These are phyloP conservation scores for Pestalotiopsis sp. DNA, from an alignment of 2,329 filamentous ascomycete species.

Conservation along the genomic window DNA sequence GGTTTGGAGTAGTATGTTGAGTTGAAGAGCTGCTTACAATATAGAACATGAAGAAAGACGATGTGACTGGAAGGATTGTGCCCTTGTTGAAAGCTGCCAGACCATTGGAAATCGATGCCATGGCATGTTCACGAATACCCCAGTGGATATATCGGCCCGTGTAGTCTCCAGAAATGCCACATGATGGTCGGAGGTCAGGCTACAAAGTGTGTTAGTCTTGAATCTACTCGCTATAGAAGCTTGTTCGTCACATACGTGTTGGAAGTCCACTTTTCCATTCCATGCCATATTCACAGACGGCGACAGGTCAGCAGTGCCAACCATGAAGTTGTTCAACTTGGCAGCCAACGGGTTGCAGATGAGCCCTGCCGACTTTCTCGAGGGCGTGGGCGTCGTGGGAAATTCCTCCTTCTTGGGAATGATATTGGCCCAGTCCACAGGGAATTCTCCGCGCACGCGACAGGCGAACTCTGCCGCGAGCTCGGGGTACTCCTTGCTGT, in stretches of 20 bases:
- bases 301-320: slow-evolving; percentile 49
- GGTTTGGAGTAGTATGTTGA: too few relatives aligned
- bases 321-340: slow-evolving; percentile 43
- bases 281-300: slow-evolving; percentile 55
- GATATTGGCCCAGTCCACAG: slow-evolving; percentile 57
- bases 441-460: slow-evolving; percentile 51
- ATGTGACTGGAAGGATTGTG: slow-evolving; percentile 56
- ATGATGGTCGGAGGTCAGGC: slow-evolving; percentile 23
- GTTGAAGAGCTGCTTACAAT: slow-evolving; percentile 24
- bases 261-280: slow-evolving; percentile 53
- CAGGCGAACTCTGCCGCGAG: slow-evolving; percentile 44
- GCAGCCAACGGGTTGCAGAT: slow-evolving; percentile 51
- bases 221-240: too few relatives aligned
- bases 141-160: slow-evolving; percentile 42
- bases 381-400: slow-evolving; percentile 51
- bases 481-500: slow-evolving; percentile 33
- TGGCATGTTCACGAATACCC: slow-evolving; percentile 64
- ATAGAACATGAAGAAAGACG: slow-evolving; percentile 63
- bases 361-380: slow-evolving; percentile 49
- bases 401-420: slow-evolving; percentile 48
- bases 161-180: slow-evolving; percentile 22
- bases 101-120: slow-evolving; percentile 61
- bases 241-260: slow-evolving; percentile 39
- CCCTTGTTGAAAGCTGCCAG: slow-evolving; percentile 56
- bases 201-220: not conserved